Evolutionary conservation across 352 stramenopile genomes (phyloP).

Genomic region (Pelagophyceae sp.): DNA sequence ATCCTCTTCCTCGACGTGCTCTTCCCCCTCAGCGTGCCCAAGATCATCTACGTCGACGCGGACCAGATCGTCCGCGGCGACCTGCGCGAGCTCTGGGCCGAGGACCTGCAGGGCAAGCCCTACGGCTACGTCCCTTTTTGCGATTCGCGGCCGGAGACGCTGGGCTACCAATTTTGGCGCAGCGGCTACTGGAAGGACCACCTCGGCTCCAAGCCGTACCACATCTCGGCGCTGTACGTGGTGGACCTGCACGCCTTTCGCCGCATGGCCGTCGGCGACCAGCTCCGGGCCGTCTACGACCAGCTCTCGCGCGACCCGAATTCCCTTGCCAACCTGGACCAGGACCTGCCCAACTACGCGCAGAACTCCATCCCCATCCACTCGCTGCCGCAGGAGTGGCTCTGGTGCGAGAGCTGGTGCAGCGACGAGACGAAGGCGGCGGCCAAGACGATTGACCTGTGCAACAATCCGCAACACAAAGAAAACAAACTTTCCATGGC

Average conservation of each 20-base stretch:
- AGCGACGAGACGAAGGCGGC: conserved; percentile 89
- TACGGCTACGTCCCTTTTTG: conserved; percentile 99
- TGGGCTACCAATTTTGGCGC: conserved; percentile 97
- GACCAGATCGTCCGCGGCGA: conserved; percentile 97
- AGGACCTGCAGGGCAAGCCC: conserved; percentile 86
- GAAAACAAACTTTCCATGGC: conserved; percentile 99
- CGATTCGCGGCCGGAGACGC: conserved; percentile 77
- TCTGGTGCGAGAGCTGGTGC: conserved; percentile 99
- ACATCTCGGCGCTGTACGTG: conserved; percentile 98
- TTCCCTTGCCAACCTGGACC: conserved; percentile 95
- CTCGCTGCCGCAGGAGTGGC: conserved; percentile 92
- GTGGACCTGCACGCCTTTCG: conserved; percentile 93
- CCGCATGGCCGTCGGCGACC: conserved; percentile 84
- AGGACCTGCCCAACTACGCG: conserved; percentile 98
- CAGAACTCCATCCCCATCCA: conserved; percentile 88
- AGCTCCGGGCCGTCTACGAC: conserved; percentile 89
- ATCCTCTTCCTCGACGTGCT: conserved; percentile 99
- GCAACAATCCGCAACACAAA: conserved; percentile 99
- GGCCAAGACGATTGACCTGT: conserved; percentile 99
- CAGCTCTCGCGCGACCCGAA: conserved; percentile 92
- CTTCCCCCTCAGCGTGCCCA: conserved; percentile 95
- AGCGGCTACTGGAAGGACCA: conserved; percentile 96
- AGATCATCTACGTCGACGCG: conserved; percentile 98
- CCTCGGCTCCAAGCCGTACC: conserved; percentile 89
- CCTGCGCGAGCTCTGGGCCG: conserved; percentile 95